phyloP scores from a whole-genome alignment of 352 stramenopile genomes.

The Pilasporangium apinafurcum region DNA sequence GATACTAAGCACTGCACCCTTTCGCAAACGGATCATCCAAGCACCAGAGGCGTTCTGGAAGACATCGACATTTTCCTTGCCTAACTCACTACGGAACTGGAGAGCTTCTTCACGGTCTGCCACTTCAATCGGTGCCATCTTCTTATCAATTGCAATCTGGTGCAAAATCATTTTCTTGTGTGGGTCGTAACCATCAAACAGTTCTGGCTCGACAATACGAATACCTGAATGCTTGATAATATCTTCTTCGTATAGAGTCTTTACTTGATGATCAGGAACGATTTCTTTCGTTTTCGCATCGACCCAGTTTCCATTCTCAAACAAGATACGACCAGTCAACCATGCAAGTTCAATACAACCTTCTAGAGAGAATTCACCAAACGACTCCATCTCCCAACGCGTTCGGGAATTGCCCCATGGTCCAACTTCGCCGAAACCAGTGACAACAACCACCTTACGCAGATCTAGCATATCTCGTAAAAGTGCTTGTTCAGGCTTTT shows the following conservation, averaged over 20 bases:
- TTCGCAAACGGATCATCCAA: conserved; percentile 82
- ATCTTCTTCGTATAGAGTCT: conserved; percentile 75
- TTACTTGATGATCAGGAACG: conserved; percentile 70
- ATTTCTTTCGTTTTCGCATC: conserved; percentile 78
- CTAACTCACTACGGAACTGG: conserved; percentile 71
- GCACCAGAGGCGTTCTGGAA: conserved; percentile 58
- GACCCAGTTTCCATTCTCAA: conserved; percentile 80
- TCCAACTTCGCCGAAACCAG: conserved; percentile 82
- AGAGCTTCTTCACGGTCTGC: conserved; percentile 78
- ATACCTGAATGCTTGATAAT: conserved; percentile 78
- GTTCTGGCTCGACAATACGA: conserved; percentile 78
- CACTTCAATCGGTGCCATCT: conserved; percentile 85
- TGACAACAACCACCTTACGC: conserved; percentile 78
- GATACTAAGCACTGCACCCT: conserved; percentile 80
- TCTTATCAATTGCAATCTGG: conserved; percentile 85
- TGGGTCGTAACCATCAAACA: conserved; percentile 87
- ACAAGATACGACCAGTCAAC: conserved; percentile 78
- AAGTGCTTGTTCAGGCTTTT: conserved; percentile 26
- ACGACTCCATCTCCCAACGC: conserved; percentile 89
- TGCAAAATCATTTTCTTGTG: conserved; percentile 85
- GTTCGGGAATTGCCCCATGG: conserved; percentile 83
- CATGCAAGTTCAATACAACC: conserved; percentile 85
- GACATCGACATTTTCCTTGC: conserved; percentile 79
- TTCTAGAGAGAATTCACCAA: conserved; percentile 86
- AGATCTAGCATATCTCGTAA: conserved; percentile 77